Evolutionary conservation across 306 rosid genomes (phyloP), one percentile per base, ranked within the genome.

Genomic region (Fragaria ananassa): DNA sequence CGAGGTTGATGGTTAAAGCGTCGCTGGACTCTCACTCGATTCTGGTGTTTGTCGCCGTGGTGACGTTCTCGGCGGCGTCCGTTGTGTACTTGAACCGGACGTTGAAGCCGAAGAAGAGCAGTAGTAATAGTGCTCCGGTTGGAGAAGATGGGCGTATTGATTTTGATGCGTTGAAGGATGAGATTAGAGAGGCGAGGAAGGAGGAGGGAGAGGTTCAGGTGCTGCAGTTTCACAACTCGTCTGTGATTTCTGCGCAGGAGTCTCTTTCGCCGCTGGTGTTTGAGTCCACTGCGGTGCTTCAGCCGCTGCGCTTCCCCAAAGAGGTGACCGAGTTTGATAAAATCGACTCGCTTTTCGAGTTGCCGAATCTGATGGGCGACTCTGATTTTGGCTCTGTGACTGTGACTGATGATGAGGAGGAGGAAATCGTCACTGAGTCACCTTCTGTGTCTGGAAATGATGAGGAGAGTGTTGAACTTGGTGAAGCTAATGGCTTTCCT

Each of bases 61-160:
- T 90, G 21, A 90, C 96, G 57, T 57, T 94, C 69, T 89, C 99
- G 45, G 97, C 92, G 4, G 86, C 86, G 72, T 92, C 97, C 4
- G 69, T 82, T 10, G 68, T 89, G 42, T 88, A 83, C 82, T 87
- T 82, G 82, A 83, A 81, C 70, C 84, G 61, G 76, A 4, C 25
- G 14, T 79, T 50, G 62, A 85, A 67, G 74, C 75, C 79, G 58
- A 75, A 78, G 62, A 90, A 83, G 83, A 90, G 83, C 77, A 69
- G 81, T 2, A 44, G 7, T 15, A 41, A 8, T 8, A 0, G 53
- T 15, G 19, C 18, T 47, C 19, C 53, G 53, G 53, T 47, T 3
- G 18, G 6, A 47, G 25, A 11, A 71, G 78, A 77, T 53, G 78
- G 81, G 79, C 76, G 86, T 78, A 72, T 85, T 68, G 88, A 86